Evolutionary conservation across 768 basidiomycete species (phyloP).

Genomic region (Agrocybe praecox): DNA sequence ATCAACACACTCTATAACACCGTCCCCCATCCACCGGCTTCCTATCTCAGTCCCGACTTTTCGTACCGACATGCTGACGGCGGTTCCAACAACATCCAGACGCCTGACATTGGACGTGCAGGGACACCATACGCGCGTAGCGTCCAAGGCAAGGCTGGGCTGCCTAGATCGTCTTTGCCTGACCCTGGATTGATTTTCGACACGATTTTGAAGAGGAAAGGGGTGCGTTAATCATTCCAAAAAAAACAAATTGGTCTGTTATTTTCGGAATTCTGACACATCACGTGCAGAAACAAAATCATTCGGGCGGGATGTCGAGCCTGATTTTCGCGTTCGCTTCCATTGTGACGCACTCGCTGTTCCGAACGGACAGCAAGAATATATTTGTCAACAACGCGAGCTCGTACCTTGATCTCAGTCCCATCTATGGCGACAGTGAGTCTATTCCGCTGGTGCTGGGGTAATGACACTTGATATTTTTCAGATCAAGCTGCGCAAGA

Average conservation of each 20-base stretch:
- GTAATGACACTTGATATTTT: not conserved
- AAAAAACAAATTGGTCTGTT: not conserved
- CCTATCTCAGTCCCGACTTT: slow-evolving; percentile 32
- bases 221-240: slow-evolving; percentile 8
- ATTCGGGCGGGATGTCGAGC: slow-evolving; percentile 61
- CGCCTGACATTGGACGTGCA: slow-evolving; percentile 50
- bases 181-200: slow-evolving; percentile 68
- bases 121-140: slow-evolving; percentile 56
- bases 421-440: slow-evolving; percentile 54
- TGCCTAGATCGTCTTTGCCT: slow-evolving; percentile 47
- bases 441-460: not conserved
- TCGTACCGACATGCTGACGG: slow-evolving; percentile 37
- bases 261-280: too few relatives aligned
- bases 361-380: slow-evolving; percentile 47
- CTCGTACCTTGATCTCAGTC: slow-evolving; percentile 59
- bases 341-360: slow-evolving; percentile 62
- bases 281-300: slow-evolving; percentile 33
- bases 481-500: slow-evolving; percentile 39
- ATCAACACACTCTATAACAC: slow-evolving; percentile 57
- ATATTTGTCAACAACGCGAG: slow-evolving; percentile 52
- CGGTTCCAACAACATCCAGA: slow-evolving; percentile 41
- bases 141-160: slow-evolving; percentile 44
- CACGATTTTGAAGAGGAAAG: slow-evolving; percentile 44
- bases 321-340: slow-evolving; percentile 70
- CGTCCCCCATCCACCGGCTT: slow-evolving; percentile 51